Evolutionary conservation across 31 red algal species (phyloP).

Genomic region (Porphyra umbilicalis): DNA sequence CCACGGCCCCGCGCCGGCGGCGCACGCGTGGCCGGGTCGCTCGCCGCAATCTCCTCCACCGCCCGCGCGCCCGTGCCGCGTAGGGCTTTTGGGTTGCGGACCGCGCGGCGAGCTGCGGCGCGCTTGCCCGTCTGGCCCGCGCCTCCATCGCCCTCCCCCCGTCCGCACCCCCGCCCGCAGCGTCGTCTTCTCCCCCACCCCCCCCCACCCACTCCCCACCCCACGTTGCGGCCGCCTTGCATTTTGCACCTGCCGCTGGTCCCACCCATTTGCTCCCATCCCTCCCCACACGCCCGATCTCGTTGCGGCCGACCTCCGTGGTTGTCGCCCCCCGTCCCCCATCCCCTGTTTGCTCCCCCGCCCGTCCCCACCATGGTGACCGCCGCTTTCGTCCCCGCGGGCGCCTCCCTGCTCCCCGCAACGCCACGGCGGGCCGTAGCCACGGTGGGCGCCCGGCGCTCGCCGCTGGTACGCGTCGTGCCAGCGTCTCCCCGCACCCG

Average conservation of each 20-base stretch:
- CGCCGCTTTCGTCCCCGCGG: background rate
- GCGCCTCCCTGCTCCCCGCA: background rate
- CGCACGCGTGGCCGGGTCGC: too few relatives aligned
- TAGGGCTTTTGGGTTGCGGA: too few relatives aligned
- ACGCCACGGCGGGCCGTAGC: background rate
- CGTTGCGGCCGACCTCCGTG: background rate
- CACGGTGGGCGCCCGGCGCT: background rate
- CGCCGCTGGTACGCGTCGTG: background rate
- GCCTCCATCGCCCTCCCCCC: too few relatives aligned
- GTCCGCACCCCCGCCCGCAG: too few relatives aligned
- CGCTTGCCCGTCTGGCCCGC: too few relatives aligned
- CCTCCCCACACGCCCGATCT: background rate
- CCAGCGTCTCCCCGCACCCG: background rate
- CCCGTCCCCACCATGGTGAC: background rate
- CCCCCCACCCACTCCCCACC: background rate
- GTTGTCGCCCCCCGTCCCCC: background rate
- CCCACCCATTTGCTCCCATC: background rate
- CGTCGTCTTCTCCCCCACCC: too few relatives aligned
- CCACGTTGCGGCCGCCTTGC: too few relatives aligned
- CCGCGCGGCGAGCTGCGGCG: too few relatives aligned
- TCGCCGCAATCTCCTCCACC: too few relatives aligned
- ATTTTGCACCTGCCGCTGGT: too few relatives aligned
- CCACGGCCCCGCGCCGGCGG: too few relatives aligned
- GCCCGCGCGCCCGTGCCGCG: too few relatives aligned
- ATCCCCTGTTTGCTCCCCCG: background rate